phyloP scores from a whole-genome alignment of 176 grass and related monocot genomes.

The Avena insularis region DNA sequence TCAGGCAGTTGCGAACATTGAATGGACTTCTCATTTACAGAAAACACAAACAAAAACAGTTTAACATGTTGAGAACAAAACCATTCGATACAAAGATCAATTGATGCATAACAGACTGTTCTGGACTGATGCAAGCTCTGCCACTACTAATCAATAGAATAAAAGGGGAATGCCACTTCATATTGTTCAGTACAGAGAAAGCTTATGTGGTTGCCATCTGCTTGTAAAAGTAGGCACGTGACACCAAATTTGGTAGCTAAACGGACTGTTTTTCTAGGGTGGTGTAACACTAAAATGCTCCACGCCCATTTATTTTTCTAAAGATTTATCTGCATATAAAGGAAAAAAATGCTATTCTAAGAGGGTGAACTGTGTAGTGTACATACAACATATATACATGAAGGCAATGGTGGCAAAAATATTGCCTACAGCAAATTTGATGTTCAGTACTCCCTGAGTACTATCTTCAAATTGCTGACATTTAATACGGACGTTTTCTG shows the following conservation, averaged over 20 bases:
- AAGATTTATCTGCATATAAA: neutral
- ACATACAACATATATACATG: neutral
- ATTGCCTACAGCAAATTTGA: neutral
- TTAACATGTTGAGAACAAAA: slow-evolving; percentile 2
- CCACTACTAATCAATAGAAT: neutral
- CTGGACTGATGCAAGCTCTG: slow-evolving; percentile 13
- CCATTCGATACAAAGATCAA: slow-evolving; percentile 2
- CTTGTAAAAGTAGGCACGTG: neutral
- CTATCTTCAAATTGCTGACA: neutral
- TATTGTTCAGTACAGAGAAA: neutral
- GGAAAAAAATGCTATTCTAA: neutral
- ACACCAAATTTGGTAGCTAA: neutral
- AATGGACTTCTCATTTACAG: neutral
- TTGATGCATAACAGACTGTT: neutral
- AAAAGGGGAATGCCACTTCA: neutral
- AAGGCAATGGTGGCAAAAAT: neutral
- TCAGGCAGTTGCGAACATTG: neutral
- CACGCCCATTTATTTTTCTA: neutral
- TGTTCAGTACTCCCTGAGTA: neutral
- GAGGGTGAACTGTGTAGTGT: neutral
- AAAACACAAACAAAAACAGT: neutral
- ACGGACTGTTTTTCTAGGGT: neutral
- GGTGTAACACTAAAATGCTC: neutral
- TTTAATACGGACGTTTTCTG: neutral
- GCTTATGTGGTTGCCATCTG: neutral